Percentiles rank a stretch among this genome's conserved stretches.
phyloP scores from a whole-genome alignment of 257 asterid species.

The Avicennia marina region DNA sequence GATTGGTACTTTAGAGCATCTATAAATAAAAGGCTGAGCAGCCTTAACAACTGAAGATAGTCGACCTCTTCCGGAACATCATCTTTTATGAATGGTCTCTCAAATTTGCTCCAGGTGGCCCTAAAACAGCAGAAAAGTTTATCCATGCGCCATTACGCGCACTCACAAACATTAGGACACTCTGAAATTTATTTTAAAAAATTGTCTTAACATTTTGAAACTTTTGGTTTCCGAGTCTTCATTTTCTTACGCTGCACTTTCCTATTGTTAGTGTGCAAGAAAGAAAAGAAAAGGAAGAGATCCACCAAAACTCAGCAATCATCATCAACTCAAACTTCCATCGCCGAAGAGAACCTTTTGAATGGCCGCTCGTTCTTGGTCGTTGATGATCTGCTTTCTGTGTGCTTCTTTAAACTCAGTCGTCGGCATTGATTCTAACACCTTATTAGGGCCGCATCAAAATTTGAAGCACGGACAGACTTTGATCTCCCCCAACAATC shows the following conservation, averaged over 20 bases:
- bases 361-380: conserved; percentile 17
- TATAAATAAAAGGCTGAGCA: not conserved
- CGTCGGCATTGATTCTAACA: conserved; percentile 3
- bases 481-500: conserved; percentile 25
- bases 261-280: not conserved
- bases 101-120: conserved; percentile 1
- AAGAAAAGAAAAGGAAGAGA: not conserved
- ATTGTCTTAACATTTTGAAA: not conserved
- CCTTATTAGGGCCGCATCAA: conserved; percentile 7
- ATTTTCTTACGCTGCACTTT: conserved; percentile 1
- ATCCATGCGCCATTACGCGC: not conserved
- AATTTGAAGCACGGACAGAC: conserved; percentile 20
- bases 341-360: no score
- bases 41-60: not conserved
- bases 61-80: not conserved
- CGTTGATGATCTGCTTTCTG: conserved; percentile 8
- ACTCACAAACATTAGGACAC: not conserved
- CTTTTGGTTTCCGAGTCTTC: not conserved
- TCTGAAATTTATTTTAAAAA: conserved; percentile 2
- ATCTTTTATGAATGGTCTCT: conserved; percentile 3
- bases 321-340: no score
- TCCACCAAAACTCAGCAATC: no score
- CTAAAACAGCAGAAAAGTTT: not conserved
- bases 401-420: not conserved
- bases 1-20: not conserved